phyloP scores from a whole-genome alignment of 176 grass and related monocot genomes.

The Panicum miliaceum region DNA sequence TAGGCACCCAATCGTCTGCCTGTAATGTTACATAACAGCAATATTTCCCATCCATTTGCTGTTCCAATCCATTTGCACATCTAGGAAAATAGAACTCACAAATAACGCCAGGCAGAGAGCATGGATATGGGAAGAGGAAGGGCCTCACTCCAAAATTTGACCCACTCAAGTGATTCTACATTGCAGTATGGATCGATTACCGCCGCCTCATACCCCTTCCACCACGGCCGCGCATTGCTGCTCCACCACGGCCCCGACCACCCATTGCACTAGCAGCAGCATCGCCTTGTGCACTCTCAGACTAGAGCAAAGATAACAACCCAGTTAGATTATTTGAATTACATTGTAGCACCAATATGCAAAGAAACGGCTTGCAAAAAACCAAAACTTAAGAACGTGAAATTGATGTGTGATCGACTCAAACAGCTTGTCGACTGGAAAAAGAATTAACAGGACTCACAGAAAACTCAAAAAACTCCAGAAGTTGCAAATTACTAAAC shows the following conservation, averaged over 20 bases:
- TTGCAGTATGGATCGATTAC: constrained; percentile 31
- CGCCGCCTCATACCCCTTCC: constrained; percentile 74
- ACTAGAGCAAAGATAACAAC: constrained; percentile 43
- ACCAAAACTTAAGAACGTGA: background rate
- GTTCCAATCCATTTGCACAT: background rate
- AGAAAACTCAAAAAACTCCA: background rate
- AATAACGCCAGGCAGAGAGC: background rate
- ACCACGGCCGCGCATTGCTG: constrained; percentile 59
- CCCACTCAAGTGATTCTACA: background rate
- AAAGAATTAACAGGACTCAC: background rate
- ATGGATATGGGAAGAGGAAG: background rate
- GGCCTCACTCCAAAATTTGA: background rate
- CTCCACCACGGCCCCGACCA: constrained; percentile 60
- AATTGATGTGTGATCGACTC: background rate
- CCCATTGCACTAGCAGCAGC: constrained; percentile 73
- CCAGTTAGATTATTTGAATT: constrained; percentile 16
- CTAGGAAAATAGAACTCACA: background rate
- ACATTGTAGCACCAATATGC: constrained; percentile 38
- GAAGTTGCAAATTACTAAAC: background rate
- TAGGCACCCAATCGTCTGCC: background rate
- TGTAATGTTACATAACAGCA: background rate
- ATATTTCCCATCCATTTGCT: background rate
- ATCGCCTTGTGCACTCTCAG: constrained; percentile 94
- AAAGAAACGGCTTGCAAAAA: constrained; percentile 26
- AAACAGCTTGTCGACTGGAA: background rate